Evolutionary conservation across 2,329 filamentous ascomycete species (phyloP), one percentile per base, ranked within the genome.

Genomic region (Calonectria multiphialidica): DNA sequence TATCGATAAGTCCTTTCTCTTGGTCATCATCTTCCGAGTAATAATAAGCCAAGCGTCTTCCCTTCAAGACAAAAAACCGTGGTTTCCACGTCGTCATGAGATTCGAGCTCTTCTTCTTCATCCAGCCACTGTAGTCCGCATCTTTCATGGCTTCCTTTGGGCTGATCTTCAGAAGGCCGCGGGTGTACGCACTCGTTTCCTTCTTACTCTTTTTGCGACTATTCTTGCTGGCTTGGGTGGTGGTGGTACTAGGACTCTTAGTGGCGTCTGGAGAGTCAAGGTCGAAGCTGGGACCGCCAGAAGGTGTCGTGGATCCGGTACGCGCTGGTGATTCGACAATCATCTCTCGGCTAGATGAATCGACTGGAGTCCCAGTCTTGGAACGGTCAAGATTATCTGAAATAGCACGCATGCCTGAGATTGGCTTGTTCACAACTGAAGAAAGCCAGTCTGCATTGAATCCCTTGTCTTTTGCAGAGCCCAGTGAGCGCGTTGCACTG

Each of bases 81-180:
- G 96, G 94, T 81, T 98, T 99, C 97, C 97, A 99, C 2, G 96
- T 98, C 2, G 95, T 95, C 93, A 99, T 98, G 40, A 98, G 88
- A 80, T 96, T 97, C 1, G 95, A 96, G 72, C 95, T 98, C 84
- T 97, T 96, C 89, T 99, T 99, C 88, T 97, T 98, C 97, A 99
- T 99, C 97, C 97, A 99, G 1, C 97, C 97, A 79, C 93, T 96
- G 82, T 98, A 98, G 81, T 99, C 96, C 68, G 95, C 96, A 73
- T 91, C 92, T 73, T 92, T 87, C 84, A 98, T 97, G 72, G 96
- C 95, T 81, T 98, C 95, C 68, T 92, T 88, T 0, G 97, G 97
- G 0, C 90, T 86, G 72, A 96, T 93, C 83, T 96, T 95, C 77
- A 94, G 90, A 47, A 98, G 86, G 0, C 97, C 97, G 35, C 94